These are phyloP conservation scores for Phytophthora quininea DNA, from an alignment of 352 stramenopile genomes.

Conservation along the genomic window DNA sequence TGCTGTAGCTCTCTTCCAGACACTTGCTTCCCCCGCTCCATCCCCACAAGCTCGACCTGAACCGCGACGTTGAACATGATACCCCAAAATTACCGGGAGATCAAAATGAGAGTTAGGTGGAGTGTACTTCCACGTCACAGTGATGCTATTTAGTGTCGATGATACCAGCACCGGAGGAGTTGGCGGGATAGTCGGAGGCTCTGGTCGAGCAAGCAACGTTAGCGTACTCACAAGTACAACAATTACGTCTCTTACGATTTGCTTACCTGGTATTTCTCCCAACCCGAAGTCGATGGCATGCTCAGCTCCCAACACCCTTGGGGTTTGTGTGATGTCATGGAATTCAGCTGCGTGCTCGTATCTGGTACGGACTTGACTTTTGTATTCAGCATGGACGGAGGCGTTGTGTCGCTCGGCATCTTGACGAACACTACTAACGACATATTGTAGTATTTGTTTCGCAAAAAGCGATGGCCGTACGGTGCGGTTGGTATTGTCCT, in stretches of 20 bases:
- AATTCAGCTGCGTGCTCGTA: constrained; percentile 65
- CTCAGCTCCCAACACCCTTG: constrained; percentile 38
- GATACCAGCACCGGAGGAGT: constrained; percentile 34
- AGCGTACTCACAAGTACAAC: background rate
- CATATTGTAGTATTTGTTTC: constrained; percentile 48
- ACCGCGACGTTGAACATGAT: constrained; percentile 61
- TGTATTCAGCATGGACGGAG: constrained; percentile 50
- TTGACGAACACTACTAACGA: constrained; percentile 32
- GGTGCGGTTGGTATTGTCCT: constrained; percentile 20
- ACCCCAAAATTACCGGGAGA: constrained; percentile 59
- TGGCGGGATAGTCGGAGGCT: constrained; percentile 37
- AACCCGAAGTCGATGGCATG: constrained; percentile 45
- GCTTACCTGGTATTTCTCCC: constrained; percentile 44
- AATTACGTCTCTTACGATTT: background rate
- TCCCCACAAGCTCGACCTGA: constrained; percentile 46
- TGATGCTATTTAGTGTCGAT: constrained; percentile 57
- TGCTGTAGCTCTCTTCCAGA: constrained; percentile 58
- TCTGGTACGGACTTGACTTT: constrained; percentile 60
- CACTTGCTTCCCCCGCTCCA: constrained; percentile 18
- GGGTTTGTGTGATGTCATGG: constrained; percentile 62
- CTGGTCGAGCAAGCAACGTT: constrained; percentile 22
- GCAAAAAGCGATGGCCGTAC: constrained; percentile 27
- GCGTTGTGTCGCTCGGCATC: constrained; percentile 64
- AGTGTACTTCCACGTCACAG: constrained; percentile 42
- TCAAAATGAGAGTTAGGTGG: constrained; percentile 21